Evolutionary conservation across 441 rosid species (phyloP).

Genomic region (Euphorbia celastroides): DNA sequence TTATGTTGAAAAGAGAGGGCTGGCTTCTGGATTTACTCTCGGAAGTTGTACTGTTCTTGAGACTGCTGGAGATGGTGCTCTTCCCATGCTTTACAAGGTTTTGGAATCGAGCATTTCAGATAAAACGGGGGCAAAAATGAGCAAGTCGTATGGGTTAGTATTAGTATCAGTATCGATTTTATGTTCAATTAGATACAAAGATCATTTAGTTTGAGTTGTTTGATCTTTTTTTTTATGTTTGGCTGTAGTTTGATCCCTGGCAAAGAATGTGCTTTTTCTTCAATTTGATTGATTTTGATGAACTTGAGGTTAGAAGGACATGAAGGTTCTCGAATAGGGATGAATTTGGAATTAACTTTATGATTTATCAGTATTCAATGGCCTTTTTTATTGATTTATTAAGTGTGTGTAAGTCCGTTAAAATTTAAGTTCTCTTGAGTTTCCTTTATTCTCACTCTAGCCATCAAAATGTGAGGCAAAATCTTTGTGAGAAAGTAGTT

Average conservation of each 20-base stretch:
- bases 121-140: constrained; percentile 32
- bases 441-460: neutral
- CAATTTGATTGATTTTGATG: neutral
- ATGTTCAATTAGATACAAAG: neutral
- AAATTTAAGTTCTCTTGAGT: no score
- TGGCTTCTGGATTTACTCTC: constrained; percentile 52
- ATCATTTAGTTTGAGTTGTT: neutral
- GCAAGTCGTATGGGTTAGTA: constrained; percentile 68
- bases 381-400: neutral
- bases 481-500: neutral
- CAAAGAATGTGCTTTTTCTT: neutral
- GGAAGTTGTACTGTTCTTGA: constrained; percentile 73
- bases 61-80: constrained; percentile 77
- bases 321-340: neutral
- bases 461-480: neutral
- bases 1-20: constrained; percentile 44
- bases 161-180: constrained; percentile 10
- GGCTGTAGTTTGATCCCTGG: constrained; percentile 3
- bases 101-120: constrained; percentile 41
- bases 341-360: neutral
- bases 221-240: neutral
- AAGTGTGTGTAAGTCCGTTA: no score
- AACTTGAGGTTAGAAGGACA: neutral
- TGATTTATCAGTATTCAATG: neutral
- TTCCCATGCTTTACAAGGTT: constrained; percentile 42